phyloP scores from a whole-genome alignment of 352 stramenopile species.

The Globisporangium megalacanthum region DNA sequence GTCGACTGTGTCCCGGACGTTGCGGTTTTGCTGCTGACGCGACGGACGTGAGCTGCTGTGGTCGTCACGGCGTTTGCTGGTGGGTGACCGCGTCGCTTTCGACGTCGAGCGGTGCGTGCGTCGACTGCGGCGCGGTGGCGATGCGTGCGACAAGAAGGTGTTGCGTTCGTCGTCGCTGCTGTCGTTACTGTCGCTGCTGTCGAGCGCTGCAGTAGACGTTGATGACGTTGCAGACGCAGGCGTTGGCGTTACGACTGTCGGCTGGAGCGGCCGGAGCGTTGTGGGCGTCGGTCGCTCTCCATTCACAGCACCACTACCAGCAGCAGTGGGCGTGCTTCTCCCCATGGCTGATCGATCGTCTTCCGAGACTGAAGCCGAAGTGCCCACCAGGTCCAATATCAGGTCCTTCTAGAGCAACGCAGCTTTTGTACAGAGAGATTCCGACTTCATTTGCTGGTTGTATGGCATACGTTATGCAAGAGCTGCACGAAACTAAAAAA shows the following conservation, averaged over 20 bases:
- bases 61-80: no score
- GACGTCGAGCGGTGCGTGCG: background rate
- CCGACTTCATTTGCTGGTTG: no score
- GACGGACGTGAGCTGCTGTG: background rate
- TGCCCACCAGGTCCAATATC: no score
- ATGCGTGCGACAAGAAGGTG: background rate
- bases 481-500: no score
- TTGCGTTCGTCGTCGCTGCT: slow-evolving; percentile 4
- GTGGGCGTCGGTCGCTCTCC: background rate
- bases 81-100: background rate
- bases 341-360: background rate
- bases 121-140: background rate
- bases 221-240: slow-evolving; percentile 8
- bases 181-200: slow-evolving; percentile 9
- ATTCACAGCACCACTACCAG: no score
- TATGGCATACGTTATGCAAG: no score
- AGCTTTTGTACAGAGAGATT: no score
- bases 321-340: no score
- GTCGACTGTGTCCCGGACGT: background rate
- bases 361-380: no score
- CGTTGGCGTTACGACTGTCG: slow-evolving; percentile 7
- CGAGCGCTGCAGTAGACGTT: slow-evolving; percentile 5
- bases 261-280: slow-evolving; percentile 1
- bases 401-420: no score
- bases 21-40: background rate